Base-by-base conservation (phyloP, 73 alveolate species). In the Diophrys sp. region DNA sequence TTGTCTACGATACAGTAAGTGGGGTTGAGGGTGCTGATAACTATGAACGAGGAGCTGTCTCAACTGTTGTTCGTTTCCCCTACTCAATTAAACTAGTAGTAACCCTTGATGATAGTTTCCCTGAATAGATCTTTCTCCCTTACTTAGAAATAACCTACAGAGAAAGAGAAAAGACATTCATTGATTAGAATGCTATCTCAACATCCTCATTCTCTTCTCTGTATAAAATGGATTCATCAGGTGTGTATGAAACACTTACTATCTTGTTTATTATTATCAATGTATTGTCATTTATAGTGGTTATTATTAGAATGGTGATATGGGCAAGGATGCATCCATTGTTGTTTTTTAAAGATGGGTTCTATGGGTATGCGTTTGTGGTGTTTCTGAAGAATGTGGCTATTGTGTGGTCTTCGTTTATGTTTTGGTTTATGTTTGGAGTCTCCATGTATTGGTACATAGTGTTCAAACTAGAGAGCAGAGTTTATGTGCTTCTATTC, bases 391-490 rank as follows among this genome's bases (percentile, higher is more conserved):
- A 53, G 29, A 44, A 71, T 55, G 54, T 90, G 54, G 75, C 89
- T 54, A 95, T 94, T 68, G 77, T 87, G 68, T 92, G 88, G 90
- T 93, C 98, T 31, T 71, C 88, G 33, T 84, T 94, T 24, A 72
- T 89, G 57, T 97, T 97, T 74, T 95, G 96, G 94, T 96, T 68
- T 77, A 44, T 96, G 28, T 90, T 96, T 83, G 89, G 90, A 28
- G 62, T 95, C 24, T 79, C 97, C 31, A 97, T 93, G 26, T 94
- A 93, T 80, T 94, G 94, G 94, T 97, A 85, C 90, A 73, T 96
- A 25, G 92, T 95, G 76, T 97, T 77, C 78, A 97, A 97, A 85
- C 54, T 84, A 29, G 94, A 95, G 81, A 83, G 90, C 67, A 86
- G 93, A 28, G 97, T 93, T 30, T 92, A 80, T 83, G 88, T 91